Base-by-base conservation (phyloP, 2,329 filamentous ascomycete species). In the Aspergillus tamarii region DNA sequence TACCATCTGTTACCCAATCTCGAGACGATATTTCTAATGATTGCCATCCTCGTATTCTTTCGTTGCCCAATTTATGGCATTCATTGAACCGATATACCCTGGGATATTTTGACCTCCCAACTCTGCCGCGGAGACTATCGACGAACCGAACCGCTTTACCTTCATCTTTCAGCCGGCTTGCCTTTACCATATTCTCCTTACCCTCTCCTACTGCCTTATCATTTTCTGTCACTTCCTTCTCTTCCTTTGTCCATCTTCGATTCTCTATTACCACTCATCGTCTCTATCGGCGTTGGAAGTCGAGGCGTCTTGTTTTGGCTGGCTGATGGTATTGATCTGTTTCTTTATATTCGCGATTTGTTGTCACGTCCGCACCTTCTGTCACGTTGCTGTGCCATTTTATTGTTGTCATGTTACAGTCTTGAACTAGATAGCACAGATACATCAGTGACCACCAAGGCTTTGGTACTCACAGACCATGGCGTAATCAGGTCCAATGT, bases 251-350 rank as follows among this genome's bases (percentile, higher is more conserved):
- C 63, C 59, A 65, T 67, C 65, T 67, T 64, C 65, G 63, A 66
- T 65, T 65, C 67, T 70, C 73, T 69, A 64, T 68, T 69, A 67
- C 66, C 66, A 71, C 69, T 70, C 72, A 72, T 74, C 73, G 73
- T 77, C 72, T 73, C 64, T 70, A 69, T 72, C 68, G 75, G 75
- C 74, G 75, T 77, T 77, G 75, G 75, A 75, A 70, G 74, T 76
- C 74, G 73, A 72, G 75, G 74, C 74, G 73, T 76, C 73, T 69
- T 74, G 67, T 76, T 74, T 77, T 74, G 73, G 73, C 71, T 73
- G 72, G 71, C 68, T 71, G 68, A 71, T 70, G 68, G 67, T 74
- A 59, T 64, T 67, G 60, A 66, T 62, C 58, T 67, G 62, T 67
- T 66, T 53, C 57, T 66, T 63, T 57, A 60, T 66, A 55, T 64